A percentile compares a stretch with the other conserved stretches of the same genome.
Conservation (phyloP, 768 basidiomycete species). For the Termitomyces sp. region DNA sequence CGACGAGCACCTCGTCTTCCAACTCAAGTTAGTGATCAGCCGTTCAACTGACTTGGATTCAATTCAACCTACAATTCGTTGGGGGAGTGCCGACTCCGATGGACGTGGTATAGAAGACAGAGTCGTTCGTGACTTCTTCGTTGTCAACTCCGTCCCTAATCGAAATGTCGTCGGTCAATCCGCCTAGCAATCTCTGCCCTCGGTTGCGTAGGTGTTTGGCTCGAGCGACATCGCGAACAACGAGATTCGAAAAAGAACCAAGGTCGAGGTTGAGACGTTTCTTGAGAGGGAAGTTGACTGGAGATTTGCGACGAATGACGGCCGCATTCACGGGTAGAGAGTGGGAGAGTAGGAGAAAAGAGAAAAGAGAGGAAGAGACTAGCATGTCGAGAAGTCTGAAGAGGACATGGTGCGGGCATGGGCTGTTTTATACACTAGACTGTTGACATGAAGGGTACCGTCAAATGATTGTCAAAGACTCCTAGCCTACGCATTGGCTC, state of each 20-base stretch:
- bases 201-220: conserved; percentile 38
- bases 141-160: conserved; percentile 32
- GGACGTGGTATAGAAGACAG: conserved; percentile 38
- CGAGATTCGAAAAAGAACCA: conserved; percentile 42
- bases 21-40: not conserved
- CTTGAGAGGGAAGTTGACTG: conserved; percentile 48
- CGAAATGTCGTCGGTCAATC: not conserved
- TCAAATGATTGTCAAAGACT: not conserved
- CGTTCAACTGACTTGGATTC: not conserved
- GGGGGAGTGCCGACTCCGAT: conserved; percentile 54
- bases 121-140: conserved; percentile 28
- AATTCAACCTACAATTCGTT: conserved; percentile 38
- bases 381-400: not conserved
- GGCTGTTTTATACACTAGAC: not conserved
- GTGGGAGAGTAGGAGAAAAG: conserved; percentile 41
- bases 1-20: conserved; percentile 52
- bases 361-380: conserved; percentile 30
- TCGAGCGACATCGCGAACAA: conserved; percentile 49
- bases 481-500: not conserved
- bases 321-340: conserved; percentile 42
- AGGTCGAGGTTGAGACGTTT: conserved; percentile 40
- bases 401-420: not conserved
- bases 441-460: not conserved
- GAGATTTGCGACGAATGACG: conserved; percentile 31
- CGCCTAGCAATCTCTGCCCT: conserved; percentile 27